phyloP scores from a whole-genome alignment of 257 asterid genomes.

The Fraxinus cuspidata region DNA sequence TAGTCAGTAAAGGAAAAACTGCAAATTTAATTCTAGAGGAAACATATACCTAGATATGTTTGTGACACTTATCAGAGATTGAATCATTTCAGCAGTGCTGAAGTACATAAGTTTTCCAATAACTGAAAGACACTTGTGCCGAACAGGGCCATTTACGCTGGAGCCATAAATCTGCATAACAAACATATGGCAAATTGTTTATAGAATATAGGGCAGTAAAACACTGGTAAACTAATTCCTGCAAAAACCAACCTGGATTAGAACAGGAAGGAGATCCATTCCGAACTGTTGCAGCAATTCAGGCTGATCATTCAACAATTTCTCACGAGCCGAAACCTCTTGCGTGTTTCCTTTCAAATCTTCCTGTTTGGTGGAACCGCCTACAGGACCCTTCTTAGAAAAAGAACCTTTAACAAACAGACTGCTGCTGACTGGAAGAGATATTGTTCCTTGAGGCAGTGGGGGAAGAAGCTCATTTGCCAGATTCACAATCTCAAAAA shows the following conservation, averaged over 20 bases:
- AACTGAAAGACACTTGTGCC: slow-evolving; percentile 94
- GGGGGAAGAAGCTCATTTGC: slow-evolving; percentile 99
- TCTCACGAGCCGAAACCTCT: slow-evolving; percentile 74
- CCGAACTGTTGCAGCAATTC: slow-evolving; percentile 95
- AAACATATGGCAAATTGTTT: slow-evolving; percentile 14
- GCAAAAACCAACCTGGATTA: slow-evolving; percentile 69
- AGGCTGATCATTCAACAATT: slow-evolving; percentile 85
- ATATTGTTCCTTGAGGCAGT: slow-evolving; percentile 89
- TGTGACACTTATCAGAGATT: slow-evolving; percentile 63
- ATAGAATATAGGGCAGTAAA: slow-evolving; percentile 3
- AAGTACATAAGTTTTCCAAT: slow-evolving; percentile 97
- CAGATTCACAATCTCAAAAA: slow-evolving; percentile 95
- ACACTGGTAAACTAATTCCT: slow-evolving; percentile 5
- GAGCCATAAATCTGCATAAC: slow-evolving; percentile 86
- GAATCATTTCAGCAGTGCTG: slow-evolving; percentile 84
- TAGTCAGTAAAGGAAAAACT: slow-evolving; percentile 6
- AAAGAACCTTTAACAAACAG: slow-evolving; percentile 59
- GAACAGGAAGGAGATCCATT: slow-evolving; percentile 88
- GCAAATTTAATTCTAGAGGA: slow-evolving; percentile 17
- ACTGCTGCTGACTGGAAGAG: slow-evolving; percentile 75
- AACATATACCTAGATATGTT: slow-evolving; percentile 78
- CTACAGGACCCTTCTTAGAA: slow-evolving; percentile 56
- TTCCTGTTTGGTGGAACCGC: slow-evolving; percentile 73
- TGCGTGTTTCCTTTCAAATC: slow-evolving; percentile 52
- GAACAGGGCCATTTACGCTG: slow-evolving; percentile 96